Evolutionary conservation across 139 green algal species (phyloP).

Genomic region (Deuterostichococcus epilithicus): DNA sequence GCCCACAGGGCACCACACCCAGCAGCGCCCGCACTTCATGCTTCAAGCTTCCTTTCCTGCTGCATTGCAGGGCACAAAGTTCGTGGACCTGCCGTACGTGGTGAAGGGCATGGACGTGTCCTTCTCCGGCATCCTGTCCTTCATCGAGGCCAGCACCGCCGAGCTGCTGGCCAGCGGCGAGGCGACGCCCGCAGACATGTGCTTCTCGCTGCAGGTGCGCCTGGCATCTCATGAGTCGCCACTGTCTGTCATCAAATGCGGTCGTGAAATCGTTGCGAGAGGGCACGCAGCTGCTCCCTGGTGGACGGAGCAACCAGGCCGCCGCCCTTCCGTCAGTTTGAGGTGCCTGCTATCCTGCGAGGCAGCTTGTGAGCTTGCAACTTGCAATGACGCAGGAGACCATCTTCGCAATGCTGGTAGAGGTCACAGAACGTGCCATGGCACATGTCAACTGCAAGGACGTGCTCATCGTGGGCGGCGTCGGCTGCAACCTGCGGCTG

Average conservation of each 20-base stretch:
- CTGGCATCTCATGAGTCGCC: background rate
- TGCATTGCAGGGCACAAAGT: conserved; percentile 34
- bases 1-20: too few relatives aligned
- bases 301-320: too few relatives aligned
- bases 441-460: conserved; percentile 70
- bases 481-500: conserved; percentile 87
- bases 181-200: conserved; percentile 77
- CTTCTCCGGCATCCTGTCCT: conserved; percentile 79
- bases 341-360: too few relatives aligned
- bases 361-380: background rate
- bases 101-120: conserved; percentile 97
- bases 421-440: conserved; percentile 92
- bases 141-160: conserved; percentile 48
- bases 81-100: conserved; percentile 83
- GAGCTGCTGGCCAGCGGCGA: conserved; percentile 44
- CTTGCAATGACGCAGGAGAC: conserved; percentile 64
- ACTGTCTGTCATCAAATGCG: background rate
- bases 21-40: background rate
- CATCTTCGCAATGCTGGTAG: conserved; percentile 92
- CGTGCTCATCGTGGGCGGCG: conserved; percentile 88
- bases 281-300: too few relatives aligned
- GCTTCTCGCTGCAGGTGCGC: conserved; percentile 74
- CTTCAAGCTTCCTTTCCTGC: background rate
- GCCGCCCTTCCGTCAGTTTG: too few relatives aligned
- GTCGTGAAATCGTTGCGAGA: too few relatives aligned